phyloP scores from a whole-genome alignment of 306 rosid species.

The Cucurbita maxima region DNA sequence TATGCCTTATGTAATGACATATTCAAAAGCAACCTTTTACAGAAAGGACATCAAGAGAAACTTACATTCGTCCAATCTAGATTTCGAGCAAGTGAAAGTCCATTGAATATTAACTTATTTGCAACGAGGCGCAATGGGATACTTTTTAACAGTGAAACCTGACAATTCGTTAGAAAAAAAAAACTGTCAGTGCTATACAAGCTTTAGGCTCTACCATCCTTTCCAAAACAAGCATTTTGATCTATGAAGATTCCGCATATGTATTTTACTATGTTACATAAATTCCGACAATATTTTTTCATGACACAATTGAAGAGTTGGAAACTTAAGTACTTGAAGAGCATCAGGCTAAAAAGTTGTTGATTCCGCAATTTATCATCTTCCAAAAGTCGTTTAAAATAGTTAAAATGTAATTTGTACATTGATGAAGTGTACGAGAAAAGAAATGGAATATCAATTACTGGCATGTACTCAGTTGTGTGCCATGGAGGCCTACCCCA shows the following conservation, averaged over 20 bases:
- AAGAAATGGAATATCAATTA: background rate
- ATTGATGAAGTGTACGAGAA: background rate
- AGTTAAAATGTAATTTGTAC: background rate
- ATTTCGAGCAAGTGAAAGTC: slow-evolving; percentile 23
- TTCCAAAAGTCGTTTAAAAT: background rate
- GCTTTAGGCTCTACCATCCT: background rate
- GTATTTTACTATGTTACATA: background rate
- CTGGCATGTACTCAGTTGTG: background rate
- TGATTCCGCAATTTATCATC: background rate
- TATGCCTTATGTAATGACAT: background rate
- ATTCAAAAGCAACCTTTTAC: background rate
- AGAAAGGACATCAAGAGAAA: background rate
- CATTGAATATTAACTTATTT: slow-evolving; percentile 26
- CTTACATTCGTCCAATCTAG: slow-evolving; percentile 49
- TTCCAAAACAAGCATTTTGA: background rate
- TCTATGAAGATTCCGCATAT: background rate
- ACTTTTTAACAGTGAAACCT: slow-evolving; percentile 39
- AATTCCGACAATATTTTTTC: background rate
- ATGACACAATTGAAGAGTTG: background rate
- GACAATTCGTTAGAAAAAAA: background rate
- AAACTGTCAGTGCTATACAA: background rate
- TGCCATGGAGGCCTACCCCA: slow-evolving; percentile 19
- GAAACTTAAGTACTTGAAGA: background rate
- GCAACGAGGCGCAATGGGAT: slow-evolving; percentile 33
- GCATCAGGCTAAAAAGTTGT: background rate